These are phyloP conservation scores for Elsinoe australis DNA, from an alignment of 2,329 filamentous ascomycete genomes.

Conservation along the genomic window DNA sequence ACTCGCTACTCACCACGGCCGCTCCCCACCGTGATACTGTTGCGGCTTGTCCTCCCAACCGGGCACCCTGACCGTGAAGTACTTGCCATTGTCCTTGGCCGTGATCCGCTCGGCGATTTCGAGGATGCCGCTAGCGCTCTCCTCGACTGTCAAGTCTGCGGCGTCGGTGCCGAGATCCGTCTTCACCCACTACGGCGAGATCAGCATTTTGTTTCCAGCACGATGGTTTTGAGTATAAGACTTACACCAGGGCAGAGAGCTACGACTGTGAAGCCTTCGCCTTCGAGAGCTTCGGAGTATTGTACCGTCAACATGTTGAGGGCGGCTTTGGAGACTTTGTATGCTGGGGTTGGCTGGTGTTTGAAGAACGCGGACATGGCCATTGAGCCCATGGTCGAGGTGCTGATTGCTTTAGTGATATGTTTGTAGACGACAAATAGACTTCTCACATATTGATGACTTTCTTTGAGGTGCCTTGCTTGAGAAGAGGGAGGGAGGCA, in stretches of 20 bases:
- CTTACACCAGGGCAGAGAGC: constrained; percentile 41
- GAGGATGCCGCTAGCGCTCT: constrained; percentile 34
- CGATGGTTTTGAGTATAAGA: neutral
- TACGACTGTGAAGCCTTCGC: constrained; percentile 39
- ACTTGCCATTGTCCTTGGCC: constrained; percentile 42
- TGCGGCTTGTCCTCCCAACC: constrained; percentile 33
- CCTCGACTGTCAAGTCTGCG: constrained; percentile 38
- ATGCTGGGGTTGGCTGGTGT: constrained; percentile 29
- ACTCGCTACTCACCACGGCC: constrained; percentile 19
- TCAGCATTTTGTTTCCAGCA: constrained; percentile 13
- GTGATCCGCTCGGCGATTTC: constrained; percentile 40
- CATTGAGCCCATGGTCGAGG: constrained; percentile 40
- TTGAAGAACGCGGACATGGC: constrained; percentile 23
- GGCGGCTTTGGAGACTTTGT: constrained; percentile 43
- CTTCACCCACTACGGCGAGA: constrained; percentile 37
- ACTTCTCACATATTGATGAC: constrained; percentile 38
- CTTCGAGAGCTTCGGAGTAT: constrained; percentile 32
- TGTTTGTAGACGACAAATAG: neutral
- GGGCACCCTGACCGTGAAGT: constrained; percentile 36
- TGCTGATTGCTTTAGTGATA: constrained; percentile 25
- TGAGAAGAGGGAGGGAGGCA: constrained; percentile 33
- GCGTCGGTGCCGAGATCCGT: constrained; percentile 37
- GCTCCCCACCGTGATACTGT: constrained; percentile 23
- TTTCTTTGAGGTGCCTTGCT: constrained; percentile 36
- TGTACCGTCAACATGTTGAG: constrained; percentile 43